These are phyloP conservation scores for Orbilia oligospora DNA, from an alignment of 2,329 filamentous ascomycete species.

Conservation along the genomic window DNA sequence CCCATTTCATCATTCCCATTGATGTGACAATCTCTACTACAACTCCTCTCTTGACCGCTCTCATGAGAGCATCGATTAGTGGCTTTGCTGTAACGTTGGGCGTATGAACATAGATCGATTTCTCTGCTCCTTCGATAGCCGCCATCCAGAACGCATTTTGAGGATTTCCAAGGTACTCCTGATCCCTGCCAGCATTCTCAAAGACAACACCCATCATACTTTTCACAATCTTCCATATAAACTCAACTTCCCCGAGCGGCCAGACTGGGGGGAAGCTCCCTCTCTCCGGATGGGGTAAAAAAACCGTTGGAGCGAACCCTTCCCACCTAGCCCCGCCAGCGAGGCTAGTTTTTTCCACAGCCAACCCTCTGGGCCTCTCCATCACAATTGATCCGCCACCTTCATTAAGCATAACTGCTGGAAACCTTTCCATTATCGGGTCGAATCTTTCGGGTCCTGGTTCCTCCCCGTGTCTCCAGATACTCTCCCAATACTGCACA, in stretches of 20 bases:
- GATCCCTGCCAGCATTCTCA: conserved; percentile 28
- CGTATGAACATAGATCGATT: conserved; percentile 78
- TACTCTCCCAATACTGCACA: conserved; percentile 75
- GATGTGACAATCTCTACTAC: conserved; percentile 78
- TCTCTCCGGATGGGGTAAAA: conserved; percentile 82
- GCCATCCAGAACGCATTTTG: conserved; percentile 77
- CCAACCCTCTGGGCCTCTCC: conserved; percentile 21
- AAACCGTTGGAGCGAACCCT: conserved; percentile 70
- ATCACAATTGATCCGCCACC: conserved; percentile 46
- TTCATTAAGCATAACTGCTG: conserved; percentile 37
- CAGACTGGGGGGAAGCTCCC: conserved; percentile 75
- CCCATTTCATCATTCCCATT: conserved; percentile 79
- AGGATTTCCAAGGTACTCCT: conserved; percentile 70
- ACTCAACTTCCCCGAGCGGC: conserved; percentile 61
- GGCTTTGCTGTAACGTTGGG: conserved; percentile 81
- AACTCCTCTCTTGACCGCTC: conserved; percentile 76
- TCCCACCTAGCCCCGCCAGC: not conserved
- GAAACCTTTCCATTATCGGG: conserved; percentile 28
- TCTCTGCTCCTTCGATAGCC: conserved; percentile 73
- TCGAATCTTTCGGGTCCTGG: conserved; percentile 39
- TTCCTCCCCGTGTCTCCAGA: conserved; percentile 73
- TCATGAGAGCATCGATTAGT: conserved; percentile 75
- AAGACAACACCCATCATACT: conserved; percentile 36
- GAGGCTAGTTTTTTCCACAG: not conserved
- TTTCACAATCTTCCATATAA: conserved; percentile 37